phyloP scores from a whole-genome alignment of 768 basidiomycete species.

The Leucosporidium creatinivorum region DNA sequence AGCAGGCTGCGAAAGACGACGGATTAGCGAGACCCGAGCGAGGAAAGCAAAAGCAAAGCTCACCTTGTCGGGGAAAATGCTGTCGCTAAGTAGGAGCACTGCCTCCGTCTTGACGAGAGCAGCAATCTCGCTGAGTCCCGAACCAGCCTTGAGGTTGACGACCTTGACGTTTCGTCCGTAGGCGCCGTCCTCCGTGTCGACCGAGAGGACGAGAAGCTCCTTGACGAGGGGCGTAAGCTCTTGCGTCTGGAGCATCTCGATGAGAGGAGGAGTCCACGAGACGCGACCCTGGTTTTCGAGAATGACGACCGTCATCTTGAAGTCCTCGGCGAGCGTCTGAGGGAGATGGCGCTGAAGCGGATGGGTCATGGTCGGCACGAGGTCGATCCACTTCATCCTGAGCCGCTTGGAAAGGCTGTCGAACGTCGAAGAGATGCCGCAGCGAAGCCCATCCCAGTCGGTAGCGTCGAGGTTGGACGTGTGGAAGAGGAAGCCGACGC shows the following conservation, averaged over 20 bases:
- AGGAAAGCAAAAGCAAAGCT: not conserved
- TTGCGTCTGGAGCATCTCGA: conserved; percentile 10
- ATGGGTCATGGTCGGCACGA: conserved; percentile 24
- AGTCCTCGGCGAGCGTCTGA: not conserved
- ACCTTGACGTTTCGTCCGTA: conserved; percentile 6
- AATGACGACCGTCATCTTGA: conserved; percentile 20
- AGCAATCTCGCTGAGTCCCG: conserved; percentile 9
- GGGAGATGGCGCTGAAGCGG: conserved; percentile 27
- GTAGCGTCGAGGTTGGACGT: conserved; percentile 18
- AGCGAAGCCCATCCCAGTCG: conserved; percentile 10
- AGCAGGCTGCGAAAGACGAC: not conserved
- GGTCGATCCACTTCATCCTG: conserved; percentile 27
- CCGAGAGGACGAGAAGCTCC: conserved; percentile 17
- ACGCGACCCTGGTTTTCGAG: conserved; percentile 19
- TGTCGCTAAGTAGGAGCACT: conserved; percentile 20
- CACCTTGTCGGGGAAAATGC: conserved; percentile 25
- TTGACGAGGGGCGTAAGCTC: conserved; percentile 15
- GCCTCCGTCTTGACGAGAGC: conserved; percentile 3
- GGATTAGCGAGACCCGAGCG: not conserved
- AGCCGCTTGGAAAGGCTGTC: conserved; percentile 8
- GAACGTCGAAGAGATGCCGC: conserved; percentile 17
- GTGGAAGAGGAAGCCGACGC: conserved; percentile 28
- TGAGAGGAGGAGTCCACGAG: conserved; percentile 13
- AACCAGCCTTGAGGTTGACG: conserved; percentile 9
- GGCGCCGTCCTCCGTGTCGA: conserved; percentile 14